Evolutionary conservation across 768 basidiomycete species (phyloP).

Genomic region (Amyloporia xantha): DNA sequence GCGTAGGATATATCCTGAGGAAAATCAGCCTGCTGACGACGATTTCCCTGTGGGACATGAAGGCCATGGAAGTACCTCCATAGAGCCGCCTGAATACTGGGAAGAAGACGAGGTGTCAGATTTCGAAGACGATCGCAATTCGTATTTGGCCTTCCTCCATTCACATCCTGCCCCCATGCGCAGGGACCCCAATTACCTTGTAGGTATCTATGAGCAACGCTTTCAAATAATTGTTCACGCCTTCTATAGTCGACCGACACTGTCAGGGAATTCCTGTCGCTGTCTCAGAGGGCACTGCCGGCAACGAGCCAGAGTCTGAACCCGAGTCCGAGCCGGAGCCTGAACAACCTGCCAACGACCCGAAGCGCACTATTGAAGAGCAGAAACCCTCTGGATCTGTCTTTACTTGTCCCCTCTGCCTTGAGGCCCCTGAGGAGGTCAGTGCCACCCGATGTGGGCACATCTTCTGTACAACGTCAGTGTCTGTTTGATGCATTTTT

Average conservation of each 20-base stretch:
- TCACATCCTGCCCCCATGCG: background rate
- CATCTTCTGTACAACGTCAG: slow-evolving; percentile 29
- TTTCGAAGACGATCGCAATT: slow-evolving; percentile 12
- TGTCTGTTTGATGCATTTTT: background rate
- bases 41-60: slow-evolving; percentile 3
- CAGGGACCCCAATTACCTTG: background rate
- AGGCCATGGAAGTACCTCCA: background rate
- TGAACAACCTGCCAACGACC: too few relatives aligned
- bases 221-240: background rate
- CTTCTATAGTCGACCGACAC: background rate
- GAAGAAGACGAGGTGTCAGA: slow-evolving; percentile 14
- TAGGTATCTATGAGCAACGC: background rate
- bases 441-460: slow-evolving; percentile 27
- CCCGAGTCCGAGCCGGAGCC: too few relatives aligned
- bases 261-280: background rate
- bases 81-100: slow-evolving; percentile 12
- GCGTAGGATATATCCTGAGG: slow-evolving; percentile 17
- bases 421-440: slow-evolving; percentile 18
- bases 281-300: background rate
- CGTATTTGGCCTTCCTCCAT: background rate
- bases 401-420: slow-evolving; percentile 26
- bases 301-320: background rate
- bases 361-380: too few relatives aligned
- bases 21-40: slow-evolving; percentile 8
- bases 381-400: slow-evolving; percentile 10